Base-by-base conservation (phyloP, 768 basidiomycete species). In the Tulasnella sp. region DNA sequence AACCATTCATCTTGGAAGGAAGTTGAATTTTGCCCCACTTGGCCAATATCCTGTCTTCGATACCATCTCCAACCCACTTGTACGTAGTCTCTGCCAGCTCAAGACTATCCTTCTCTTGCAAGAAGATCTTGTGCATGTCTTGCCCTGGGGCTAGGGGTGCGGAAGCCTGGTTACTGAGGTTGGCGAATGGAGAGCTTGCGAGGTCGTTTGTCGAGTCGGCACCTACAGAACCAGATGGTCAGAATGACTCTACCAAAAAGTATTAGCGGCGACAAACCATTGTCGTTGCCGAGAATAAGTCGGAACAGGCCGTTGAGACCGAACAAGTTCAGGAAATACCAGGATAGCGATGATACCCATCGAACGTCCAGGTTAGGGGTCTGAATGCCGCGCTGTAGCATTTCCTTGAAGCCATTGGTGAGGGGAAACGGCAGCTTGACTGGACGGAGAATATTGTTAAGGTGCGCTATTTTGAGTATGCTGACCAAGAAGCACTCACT, bases 241-340 rank as follows among this genome's bases (percentile, higher is more conserved):
- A 82, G 75, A 48, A 54, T 12, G 60, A 46, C 77, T 80, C 58
- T 72, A 64, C 54, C 54, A 12, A 82, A 73, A 81, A 73, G 78
- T 20, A 46, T 54, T 34, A 9, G 69, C 22, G 22, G 16, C 9
- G 72, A 87, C 92, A 84, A 82, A 97, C 97, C 90, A 84, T 97
- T 96, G 78, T 97, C 96, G 58, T 90, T 90, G 12, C 96, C 97
- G 81, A 99, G 92, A 81, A 99, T 91, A 81, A 99, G 92, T 75
- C 93, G 94, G 88, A 99, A 99, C 24, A 99, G 86, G 24, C 96
- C 97, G 84, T 98, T 98, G 82, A 99, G 87, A 78, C 97, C 97
- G 86, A 99, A 99, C 87, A 98, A 95, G 88, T 98, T 99, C 84
- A 99, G 91, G 87, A 99, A 99, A 87, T 99, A 99, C 98, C 98